Conservation (phyloP, 495 filamentous ascomycete genomes). For the Aspergillus carlsbadensis region DNA sequence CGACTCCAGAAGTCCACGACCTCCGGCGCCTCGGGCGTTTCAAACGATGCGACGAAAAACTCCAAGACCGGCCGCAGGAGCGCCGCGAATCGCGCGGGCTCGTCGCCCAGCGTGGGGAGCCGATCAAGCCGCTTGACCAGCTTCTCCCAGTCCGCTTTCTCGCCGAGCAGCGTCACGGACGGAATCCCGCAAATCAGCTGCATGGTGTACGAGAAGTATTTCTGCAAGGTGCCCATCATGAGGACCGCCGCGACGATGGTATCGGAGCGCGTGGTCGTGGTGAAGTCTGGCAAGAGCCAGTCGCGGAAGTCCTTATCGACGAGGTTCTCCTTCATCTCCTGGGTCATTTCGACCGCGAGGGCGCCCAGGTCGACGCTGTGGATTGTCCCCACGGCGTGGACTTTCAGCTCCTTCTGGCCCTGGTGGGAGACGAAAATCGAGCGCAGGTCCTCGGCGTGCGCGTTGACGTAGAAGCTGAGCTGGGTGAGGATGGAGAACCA, state of each 20-base stretch:
- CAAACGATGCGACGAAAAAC: constrained; percentile 27
- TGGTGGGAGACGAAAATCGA: constrained; percentile 41
- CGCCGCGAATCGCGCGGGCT: constrained; percentile 25
- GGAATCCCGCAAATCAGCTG: constrained; percentile 42
- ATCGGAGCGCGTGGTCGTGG: constrained; percentile 39
- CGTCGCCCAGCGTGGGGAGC: constrained; percentile 36
- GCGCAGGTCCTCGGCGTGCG: constrained; percentile 44
- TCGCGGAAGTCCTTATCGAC: constrained; percentile 29
- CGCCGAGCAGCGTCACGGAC: constrained; percentile 48
- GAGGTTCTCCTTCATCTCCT: constrained; percentile 34
- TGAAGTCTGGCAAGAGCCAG: constrained; percentile 45
- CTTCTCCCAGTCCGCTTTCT: constrained; percentile 37
- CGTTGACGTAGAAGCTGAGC: constrained; percentile 52
- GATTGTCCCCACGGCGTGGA: not conserved
- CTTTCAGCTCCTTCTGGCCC: constrained; percentile 42
- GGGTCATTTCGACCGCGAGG: constrained; percentile 26
- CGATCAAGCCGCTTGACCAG: constrained; percentile 34
- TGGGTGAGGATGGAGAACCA: constrained; percentile 60
- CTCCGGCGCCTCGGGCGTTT: constrained; percentile 16
- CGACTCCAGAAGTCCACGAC: constrained; percentile 41
- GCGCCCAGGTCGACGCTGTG: constrained; percentile 19
- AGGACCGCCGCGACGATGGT: constrained; percentile 29
- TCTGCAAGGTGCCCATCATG: constrained; percentile 44
- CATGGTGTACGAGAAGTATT: constrained; percentile 36
- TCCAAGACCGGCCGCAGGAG: constrained; percentile 27